Percentiles rank a stretch among this genome's conserved stretches.
Evolutionary conservation across 2,329 filamentous ascomycete species (phyloP).

Genomic region (Aspergillus oerlinghausenensis): DNA sequence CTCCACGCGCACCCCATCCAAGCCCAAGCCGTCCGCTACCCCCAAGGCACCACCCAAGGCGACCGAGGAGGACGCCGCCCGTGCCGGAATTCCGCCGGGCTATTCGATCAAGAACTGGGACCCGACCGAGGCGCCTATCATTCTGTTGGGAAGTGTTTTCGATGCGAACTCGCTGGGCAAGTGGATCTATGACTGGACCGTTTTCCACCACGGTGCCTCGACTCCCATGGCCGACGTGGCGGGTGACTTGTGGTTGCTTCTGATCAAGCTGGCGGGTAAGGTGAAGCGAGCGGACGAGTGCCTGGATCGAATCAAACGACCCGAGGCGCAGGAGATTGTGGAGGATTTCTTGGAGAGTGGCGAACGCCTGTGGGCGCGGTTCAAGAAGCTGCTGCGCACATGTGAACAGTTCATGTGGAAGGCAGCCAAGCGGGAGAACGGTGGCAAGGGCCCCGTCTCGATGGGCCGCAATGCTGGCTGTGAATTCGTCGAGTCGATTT

Average conservation of each 20-base stretch:
- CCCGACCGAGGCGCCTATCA: constrained; percentile 85
- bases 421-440: constrained; percentile 66
- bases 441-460: constrained; percentile 58
- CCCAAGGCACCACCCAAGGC: constrained; percentile 46
- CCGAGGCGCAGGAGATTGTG: constrained; percentile 73
- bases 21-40: constrained; percentile 37
- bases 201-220: constrained; percentile 76
- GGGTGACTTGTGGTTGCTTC: constrained; percentile 88
- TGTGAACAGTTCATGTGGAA: constrained; percentile 96
- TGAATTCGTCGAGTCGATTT: constrained; percentile 94
- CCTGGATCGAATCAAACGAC: constrained; percentile 64
- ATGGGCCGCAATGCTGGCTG: constrained; percentile 90
- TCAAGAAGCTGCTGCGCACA: constrained; percentile 79
- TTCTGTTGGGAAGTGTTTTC: constrained; percentile 91
- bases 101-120: constrained; percentile 99
- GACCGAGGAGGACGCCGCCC: constrained; percentile 61
- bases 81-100: constrained; percentile 71
- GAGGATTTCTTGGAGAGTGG: constrained; percentile 88
- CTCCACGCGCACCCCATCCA: constrained; percentile 42
- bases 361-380: constrained; percentile 77
- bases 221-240: constrained; percentile 86
- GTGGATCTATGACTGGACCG: constrained; percentile 99
- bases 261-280: constrained; percentile 92
- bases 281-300: constrained; percentile 84
- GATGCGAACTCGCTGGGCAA: constrained; percentile 96